Conservation (phyloP, 805 yeast genomes). For the Sugiyamaella americana region DNA sequence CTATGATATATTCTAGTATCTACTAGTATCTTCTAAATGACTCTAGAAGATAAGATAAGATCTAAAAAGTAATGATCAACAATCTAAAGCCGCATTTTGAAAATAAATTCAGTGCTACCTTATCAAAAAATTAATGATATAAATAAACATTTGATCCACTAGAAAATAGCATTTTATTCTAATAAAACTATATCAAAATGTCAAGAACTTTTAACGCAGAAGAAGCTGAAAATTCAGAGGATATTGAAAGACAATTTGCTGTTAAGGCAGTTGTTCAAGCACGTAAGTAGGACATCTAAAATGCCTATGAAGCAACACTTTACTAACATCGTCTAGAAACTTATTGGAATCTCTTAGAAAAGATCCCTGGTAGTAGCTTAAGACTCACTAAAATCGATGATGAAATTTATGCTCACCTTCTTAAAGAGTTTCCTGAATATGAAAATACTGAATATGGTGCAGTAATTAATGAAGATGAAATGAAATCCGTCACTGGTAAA, state of each 20-base stretch:
- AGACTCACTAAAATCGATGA: slow-evolving; percentile 42
- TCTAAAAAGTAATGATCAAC: too few species aligned
- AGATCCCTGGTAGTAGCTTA: slow-evolving; percentile 61
- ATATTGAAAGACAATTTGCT: slow-evolving; percentile 95
- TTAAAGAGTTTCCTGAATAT: slow-evolving; percentile 85
- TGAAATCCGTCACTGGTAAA: slow-evolving; percentile 77
- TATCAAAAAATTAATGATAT: too few species aligned
- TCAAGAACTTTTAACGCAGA: slow-evolving; percentile 62
- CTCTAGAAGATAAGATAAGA: too few species aligned
- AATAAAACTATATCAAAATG: slow-evolving; percentile 3
- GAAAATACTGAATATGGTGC: slow-evolving; percentile 47
- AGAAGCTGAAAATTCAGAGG: slow-evolving; percentile 89
- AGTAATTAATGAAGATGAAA: slow-evolving; percentile 63
- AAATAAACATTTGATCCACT: too few species aligned
- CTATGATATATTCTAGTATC: too few species aligned
- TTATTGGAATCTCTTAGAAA: slow-evolving; percentile 75
- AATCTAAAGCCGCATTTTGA: too few species aligned
- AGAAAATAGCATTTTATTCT: too few species aligned
- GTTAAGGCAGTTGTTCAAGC: slow-evolving; percentile 96
- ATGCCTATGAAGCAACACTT: background rate
- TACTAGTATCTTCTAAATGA: too few species aligned
- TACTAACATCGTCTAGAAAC: slow-evolving; percentile 40
- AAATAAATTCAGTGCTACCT: too few species aligned
- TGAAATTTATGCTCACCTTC: slow-evolving; percentile 34
- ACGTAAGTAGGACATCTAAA: slow-evolving; percentile 35